phyloP scores from a whole-genome alignment of 2,329 filamentous ascomycete species.

The Magnaporthales sp. region DNA sequence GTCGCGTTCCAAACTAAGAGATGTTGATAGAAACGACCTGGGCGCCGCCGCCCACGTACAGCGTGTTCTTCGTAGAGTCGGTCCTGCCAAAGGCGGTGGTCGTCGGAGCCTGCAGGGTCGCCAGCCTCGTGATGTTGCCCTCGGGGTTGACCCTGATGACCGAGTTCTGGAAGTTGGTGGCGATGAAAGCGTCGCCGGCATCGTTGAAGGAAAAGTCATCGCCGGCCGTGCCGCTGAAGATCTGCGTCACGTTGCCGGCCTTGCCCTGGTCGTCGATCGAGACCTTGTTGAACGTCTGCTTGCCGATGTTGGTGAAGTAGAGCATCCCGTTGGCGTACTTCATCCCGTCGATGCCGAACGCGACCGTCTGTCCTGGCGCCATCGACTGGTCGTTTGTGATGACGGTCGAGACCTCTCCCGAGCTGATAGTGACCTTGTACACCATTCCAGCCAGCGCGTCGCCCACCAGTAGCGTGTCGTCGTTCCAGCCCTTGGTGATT shows the following conservation, averaged over 20 bases:
- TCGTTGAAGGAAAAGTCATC: slow-evolving; percentile 23
- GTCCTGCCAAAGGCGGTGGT: slow-evolving; percentile 21
- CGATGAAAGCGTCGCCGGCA: slow-evolving; percentile 21
- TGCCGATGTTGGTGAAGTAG: slow-evolving; percentile 26
- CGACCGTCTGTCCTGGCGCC: slow-evolving; percentile 19
- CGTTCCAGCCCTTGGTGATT: slow-evolving; percentile 17
- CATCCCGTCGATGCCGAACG: slow-evolving; percentile 24
- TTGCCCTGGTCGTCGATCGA: slow-evolving; percentile 19
- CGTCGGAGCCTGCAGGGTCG: slow-evolving; percentile 17
- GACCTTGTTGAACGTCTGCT: slow-evolving; percentile 24
- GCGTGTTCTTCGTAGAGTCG: slow-evolving; percentile 18
- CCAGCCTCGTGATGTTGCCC: slow-evolving; percentile 17
- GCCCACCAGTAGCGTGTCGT: slow-evolving; percentile 20
- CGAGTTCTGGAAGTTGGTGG: slow-evolving; percentile 20
- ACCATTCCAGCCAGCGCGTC: slow-evolving; percentile 21
- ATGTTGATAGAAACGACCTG: background rate
- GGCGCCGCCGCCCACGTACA: slow-evolving; percentile 17
- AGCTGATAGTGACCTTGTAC: slow-evolving; percentile 17
- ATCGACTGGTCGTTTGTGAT: slow-evolving; percentile 21
- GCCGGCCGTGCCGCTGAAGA: slow-evolving; percentile 24
- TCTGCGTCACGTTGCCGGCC: slow-evolving; percentile 16
- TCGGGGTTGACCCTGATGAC: slow-evolving; percentile 22
- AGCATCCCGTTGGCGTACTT: slow-evolving; percentile 19
- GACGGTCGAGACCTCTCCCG: slow-evolving; percentile 16
- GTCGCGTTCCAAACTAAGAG: background rate